phyloP scores from a whole-genome alignment of 129 eudicot species.

The Centrapalus pauciflorus region DNA sequence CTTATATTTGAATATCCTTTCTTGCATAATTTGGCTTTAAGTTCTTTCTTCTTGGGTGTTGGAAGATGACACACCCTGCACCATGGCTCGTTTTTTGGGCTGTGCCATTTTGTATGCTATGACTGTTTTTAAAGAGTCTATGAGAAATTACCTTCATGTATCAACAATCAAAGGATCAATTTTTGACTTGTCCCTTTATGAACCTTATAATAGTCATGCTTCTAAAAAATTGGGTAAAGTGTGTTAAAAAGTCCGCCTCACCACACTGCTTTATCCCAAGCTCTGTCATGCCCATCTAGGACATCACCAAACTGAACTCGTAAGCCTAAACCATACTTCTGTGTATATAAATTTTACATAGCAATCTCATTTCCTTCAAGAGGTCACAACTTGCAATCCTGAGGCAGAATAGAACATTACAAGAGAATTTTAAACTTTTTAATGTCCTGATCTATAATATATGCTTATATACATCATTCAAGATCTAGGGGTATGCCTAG shows the following conservation, averaged over 20 bases:
- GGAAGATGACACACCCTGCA: background rate
- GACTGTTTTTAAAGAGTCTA: no score
- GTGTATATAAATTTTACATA: background rate
- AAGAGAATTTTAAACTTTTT: background rate
- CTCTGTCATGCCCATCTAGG: background rate
- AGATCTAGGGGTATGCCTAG: background rate
- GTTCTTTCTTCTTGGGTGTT: background rate
- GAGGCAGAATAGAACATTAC: background rate
- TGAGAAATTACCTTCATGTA: no score
- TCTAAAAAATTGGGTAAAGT: no score
- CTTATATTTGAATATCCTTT: background rate
- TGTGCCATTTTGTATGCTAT: no score
- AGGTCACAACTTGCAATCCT: background rate
- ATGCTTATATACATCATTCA: background rate
- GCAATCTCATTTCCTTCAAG: background rate
- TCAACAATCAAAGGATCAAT: no score
- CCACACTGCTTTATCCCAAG: background rate
- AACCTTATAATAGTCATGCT: no score
- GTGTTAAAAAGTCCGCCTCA: background rate
- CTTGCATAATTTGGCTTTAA: background rate
- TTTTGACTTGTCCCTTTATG: no score
- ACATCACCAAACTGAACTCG: background rate
- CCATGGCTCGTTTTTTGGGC: background rate
- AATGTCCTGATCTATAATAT: background rate
- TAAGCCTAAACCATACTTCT: no score